Percentiles rank a stretch among this genome's conserved stretches.
Conservation (phyloP, 805 yeast genomes). For the Spathaspora passalidarum region DNA sequence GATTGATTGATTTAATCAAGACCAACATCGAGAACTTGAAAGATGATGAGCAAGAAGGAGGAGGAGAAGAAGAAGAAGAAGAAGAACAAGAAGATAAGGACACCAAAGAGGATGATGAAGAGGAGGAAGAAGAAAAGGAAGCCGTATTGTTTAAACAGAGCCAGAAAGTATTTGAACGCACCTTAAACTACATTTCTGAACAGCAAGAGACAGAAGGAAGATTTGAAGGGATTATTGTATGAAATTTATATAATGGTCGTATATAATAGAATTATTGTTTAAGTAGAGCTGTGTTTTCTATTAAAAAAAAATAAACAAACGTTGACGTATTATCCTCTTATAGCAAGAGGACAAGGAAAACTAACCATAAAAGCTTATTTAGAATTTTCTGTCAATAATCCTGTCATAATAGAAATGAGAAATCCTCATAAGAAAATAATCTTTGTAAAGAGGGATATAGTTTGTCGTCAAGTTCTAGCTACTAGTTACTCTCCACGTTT, state of each 20-base stretch:
- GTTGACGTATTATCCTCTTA: background rate
- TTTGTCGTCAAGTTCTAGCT: too few species aligned
- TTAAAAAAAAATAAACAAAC: background rate
- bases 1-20: constrained; percentile 77
- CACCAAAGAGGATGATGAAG: too few species aligned
- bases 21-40: constrained; percentile 53
- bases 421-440: too few species aligned
- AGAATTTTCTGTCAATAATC: too few species aligned
- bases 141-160: constrained; percentile 26
- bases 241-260: background rate
- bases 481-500: too few species aligned
- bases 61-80: constrained; percentile 6
- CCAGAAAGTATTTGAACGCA: constrained; percentile 53
- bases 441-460: too few species aligned
- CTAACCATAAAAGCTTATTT: too few species aligned
- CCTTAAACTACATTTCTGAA: constrained; percentile 63
- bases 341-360: too few species aligned
- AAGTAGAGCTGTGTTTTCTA: too few species aligned
- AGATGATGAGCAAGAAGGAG: constrained; percentile 16
- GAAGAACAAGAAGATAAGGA: constrained; percentile 2
- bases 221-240: constrained; percentile 48
- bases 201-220: constrained; percentile 71
- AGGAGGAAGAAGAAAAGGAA: constrained; percentile 23
- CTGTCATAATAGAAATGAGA: too few species aligned
- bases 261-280: background rate